Evolutionary conservation across 345 rosid genomes (phyloP), one percentile per base, ranked within the genome.

Genomic region (Laguncularia racemosa): DNA sequence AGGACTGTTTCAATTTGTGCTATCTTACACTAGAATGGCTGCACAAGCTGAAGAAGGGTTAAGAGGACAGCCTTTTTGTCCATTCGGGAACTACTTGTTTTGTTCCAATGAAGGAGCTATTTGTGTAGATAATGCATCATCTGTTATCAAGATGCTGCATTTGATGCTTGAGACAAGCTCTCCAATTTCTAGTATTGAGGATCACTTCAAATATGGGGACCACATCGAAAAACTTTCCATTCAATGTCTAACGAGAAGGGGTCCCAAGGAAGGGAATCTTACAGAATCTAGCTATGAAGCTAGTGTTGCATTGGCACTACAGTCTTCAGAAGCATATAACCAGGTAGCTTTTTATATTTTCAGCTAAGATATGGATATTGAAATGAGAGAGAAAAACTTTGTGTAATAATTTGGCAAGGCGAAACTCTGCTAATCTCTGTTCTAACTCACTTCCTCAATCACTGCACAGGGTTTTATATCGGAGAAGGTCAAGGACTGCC

Each of bases 31-130:
- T 67, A 63, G 70, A 50, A 6, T 1, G 52, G 15, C 59, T 15
- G 71, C 40, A 2, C 46, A 26, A 2, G 53, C 51, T 14, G 65
- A 40, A 26, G 72, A 62, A 13, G 73, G 61, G 14, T 16, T 40
- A 15, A 69, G 23, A 18, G 61, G 51, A 28, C 58, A 58, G 49
- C 61, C 18, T 10, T 84, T 83, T 45, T 82, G 76, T 83, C 95
- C 99, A 13, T 81, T 87, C 38, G 96, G 97, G 64, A 87, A 73
- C 61, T 85, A 79, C 55, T 64, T 76, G 44, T 81, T 89, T 66
- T 85, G 91, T 48, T 82, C 95, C 14, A 73, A 75, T 17, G 70
- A 74, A 18, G 99, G 99, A 52, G 84, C 74, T 14, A 62, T 93
- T 12, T 93, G 95, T n/a, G 33, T 89, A 51, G 92, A 89, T 20